A percentile compares a stretch with the other conserved stretches of the same genome.
phyloP scores from a whole-genome alignment of 75 land plant genomes.

The Larix kaempferi region DNA sequence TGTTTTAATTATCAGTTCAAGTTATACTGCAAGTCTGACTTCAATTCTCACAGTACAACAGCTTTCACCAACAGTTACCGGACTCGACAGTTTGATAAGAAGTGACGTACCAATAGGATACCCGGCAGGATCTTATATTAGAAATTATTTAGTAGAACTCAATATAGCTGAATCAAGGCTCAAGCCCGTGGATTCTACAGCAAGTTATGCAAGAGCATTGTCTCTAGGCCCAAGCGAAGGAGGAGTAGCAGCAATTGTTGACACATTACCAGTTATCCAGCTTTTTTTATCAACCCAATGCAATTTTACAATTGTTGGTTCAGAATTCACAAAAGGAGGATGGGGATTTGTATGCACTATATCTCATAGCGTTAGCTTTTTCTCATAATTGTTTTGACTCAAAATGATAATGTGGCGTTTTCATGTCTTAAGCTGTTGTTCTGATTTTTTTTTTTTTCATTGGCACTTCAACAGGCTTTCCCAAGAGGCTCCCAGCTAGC shows the following conservation, averaged over 20 bases:
- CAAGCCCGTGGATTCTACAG: conserved; percentile 15
- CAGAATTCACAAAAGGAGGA: conserved; percentile 19
- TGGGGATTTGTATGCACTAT: conserved; percentile 14
- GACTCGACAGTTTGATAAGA: conserved; percentile 26
- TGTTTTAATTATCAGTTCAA: conserved; percentile 37
- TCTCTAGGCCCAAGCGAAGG: conserved; percentile 6
- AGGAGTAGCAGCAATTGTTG: conserved; percentile 26
- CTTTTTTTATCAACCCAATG: conserved; percentile 22
- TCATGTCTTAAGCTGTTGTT: no score
- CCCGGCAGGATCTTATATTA: conserved; percentile 37
- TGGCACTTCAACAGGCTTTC: conserved; percentile 55
- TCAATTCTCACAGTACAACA: conserved; percentile 58
- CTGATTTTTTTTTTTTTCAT: neutral
- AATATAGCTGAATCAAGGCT: conserved; percentile 30
- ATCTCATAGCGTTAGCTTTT: no score
- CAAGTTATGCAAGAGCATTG: conserved; percentile 24
- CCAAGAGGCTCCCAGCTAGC: conserved; percentile 81
- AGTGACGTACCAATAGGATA: conserved; percentile 40
- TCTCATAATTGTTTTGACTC: no score
- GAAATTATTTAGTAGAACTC: conserved; percentile 22
- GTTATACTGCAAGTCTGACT: conserved; percentile 61
- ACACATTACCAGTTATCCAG: conserved; percentile 20
- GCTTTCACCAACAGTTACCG: conserved; percentile 31
- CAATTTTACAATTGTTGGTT: conserved; percentile 25
- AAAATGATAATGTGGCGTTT: no score